Evolutionary conservation across 2,329 filamentous ascomycete species (phyloP), one percentile per base, ranked within the genome.

Genomic region (Phaeosphaeriaceae sp.): DNA sequence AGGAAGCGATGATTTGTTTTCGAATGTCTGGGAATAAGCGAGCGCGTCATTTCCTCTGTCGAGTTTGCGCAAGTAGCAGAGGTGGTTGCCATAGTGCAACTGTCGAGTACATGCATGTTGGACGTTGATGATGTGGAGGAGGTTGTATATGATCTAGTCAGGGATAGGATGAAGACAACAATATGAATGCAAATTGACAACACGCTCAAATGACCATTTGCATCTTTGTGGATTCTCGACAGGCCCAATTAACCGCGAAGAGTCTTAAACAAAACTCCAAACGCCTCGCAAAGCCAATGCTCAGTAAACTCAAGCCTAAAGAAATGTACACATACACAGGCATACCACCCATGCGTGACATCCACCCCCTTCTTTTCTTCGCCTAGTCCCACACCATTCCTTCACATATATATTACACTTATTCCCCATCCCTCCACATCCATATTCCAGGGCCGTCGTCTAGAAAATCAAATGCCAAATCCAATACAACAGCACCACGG

Each of bases 1-100:
- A 54, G 82, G 80, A 31, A 78, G 79, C 51, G 94, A 97, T 65
- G 94, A 98, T 80, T 77, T 98, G 70, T 98, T 98, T 79, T 93
- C 90, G 31, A 98, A 98, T 78, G 94, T 98, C 50, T 98, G 94
- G 94, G 86, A 93, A 80, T 97, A 81, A 42, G 19, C 7, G 17
- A 20, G 44, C 6, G 5, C 25, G 25, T 9, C 25, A 5, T 48
- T 27, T 27, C 25, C 25, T 27, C 25, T 5, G 25, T 27, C 25
- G 25, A 27, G 9, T 27, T 27, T 9, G 25, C 25, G 25, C 25
- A 27, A 27, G 25, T 27, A 27, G 25, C 25, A 27, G 25, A 27
- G 25, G 25, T 9, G 9, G 25, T 27, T 27, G 25, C 25, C 4
- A 5, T 27, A 27, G 31, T 7, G 31, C 31, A 3, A 11, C 13